phyloP scores from a whole-genome alignment of 2,329 filamentous ascomycete species.

The Penicillium nordicum region DNA sequence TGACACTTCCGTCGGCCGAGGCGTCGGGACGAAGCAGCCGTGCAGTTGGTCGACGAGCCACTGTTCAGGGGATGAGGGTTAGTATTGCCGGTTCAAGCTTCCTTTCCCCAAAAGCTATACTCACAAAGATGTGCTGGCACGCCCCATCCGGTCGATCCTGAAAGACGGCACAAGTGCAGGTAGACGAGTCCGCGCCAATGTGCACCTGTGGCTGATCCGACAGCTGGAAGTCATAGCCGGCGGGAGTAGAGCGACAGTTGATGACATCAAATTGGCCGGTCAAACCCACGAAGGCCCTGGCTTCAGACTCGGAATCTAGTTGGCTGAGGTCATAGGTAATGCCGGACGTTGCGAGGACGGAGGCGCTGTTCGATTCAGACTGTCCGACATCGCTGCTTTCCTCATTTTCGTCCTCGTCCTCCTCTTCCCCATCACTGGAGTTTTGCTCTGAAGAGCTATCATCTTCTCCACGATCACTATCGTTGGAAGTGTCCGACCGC shows the following conservation, averaged over 20 bases:
- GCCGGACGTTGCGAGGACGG: slow-evolving; percentile 31
- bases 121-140: slow-evolving; percentile 44
- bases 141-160: slow-evolving; percentile 28
- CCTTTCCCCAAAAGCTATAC: slow-evolving; percentile 11
- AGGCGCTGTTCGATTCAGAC: slow-evolving; percentile 17
- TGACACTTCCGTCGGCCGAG: slow-evolving; percentile 27
- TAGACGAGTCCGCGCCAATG: slow-evolving; percentile 28
- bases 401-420: slow-evolving; percentile 12
- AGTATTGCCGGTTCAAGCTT: not conserved
- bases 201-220: slow-evolving; percentile 36
- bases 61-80: slow-evolving; percentile 22
- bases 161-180: slow-evolving; percentile 39
- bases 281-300: slow-evolving; percentile 35
- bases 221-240: slow-evolving; percentile 39
- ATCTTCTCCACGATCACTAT: slow-evolving; percentile 12
- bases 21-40: slow-evolving; percentile 31
- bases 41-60: slow-evolving; percentile 44
- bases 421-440: slow-evolving; percentile 12
- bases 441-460: slow-evolving; percentile 13
- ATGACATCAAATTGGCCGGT: slow-evolving; percentile 34
- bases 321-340: slow-evolving; percentile 36
- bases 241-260: slow-evolving; percentile 29
- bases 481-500: slow-evolving; percentile 17
- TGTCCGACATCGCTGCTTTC: slow-evolving; percentile 19
- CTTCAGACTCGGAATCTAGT: slow-evolving; percentile 30